A percentile compares a stretch with the other conserved stretches of the same genome.
Conservation (phyloP, 306 rosid species). For the Lupinus albus region DNA sequence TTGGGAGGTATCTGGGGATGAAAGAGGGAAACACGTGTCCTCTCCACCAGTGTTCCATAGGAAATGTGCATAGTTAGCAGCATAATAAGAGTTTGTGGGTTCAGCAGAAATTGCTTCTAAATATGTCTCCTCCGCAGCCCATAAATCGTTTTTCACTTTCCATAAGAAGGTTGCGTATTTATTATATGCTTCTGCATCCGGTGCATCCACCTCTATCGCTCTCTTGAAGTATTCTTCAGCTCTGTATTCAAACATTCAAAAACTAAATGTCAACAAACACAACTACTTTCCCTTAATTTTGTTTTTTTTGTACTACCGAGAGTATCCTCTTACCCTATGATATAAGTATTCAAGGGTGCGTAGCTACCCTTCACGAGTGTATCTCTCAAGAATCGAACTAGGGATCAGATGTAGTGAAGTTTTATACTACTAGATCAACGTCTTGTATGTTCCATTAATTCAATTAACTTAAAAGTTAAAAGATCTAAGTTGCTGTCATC, state of each 20-base stretch:
- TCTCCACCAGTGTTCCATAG: conserved; percentile 95
- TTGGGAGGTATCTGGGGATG: conserved; percentile 51
- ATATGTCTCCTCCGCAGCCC: conserved; percentile 90
- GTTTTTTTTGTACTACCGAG: too few relatives aligned
- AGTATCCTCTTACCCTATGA: too few relatives aligned
- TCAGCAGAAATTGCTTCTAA: conserved; percentile 83
- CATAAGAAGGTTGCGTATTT: conserved; percentile 87
- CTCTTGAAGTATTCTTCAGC: conserved; percentile 88
- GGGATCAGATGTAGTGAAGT: too few relatives aligned
- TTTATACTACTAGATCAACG: too few relatives aligned
- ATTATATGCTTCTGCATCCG: conserved; percentile 78
- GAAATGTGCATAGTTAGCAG: conserved; percentile 87
- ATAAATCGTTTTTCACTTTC: conserved; percentile 71
- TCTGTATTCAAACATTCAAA: conserved; percentile 48
- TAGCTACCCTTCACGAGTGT: too few relatives aligned
- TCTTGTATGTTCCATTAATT: too few relatives aligned
- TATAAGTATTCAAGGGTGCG: too few relatives aligned
- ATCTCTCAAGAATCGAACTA: too few relatives aligned
- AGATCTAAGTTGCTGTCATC: neutral
- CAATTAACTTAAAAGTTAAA: neutral
- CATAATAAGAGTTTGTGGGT: conserved; percentile 69
- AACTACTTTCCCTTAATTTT: too few relatives aligned
- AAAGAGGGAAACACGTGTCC: conserved; percentile 83
- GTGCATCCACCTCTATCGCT: conserved; percentile 61
- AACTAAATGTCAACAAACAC: conserved; percentile 9